Percentiles rank a stretch among this genome's conserved stretches.
These are phyloP conservation scores for Elongisporangium anandrum DNA, from an alignment of 352 stramenopile species.

Conservation along the genomic window DNA sequence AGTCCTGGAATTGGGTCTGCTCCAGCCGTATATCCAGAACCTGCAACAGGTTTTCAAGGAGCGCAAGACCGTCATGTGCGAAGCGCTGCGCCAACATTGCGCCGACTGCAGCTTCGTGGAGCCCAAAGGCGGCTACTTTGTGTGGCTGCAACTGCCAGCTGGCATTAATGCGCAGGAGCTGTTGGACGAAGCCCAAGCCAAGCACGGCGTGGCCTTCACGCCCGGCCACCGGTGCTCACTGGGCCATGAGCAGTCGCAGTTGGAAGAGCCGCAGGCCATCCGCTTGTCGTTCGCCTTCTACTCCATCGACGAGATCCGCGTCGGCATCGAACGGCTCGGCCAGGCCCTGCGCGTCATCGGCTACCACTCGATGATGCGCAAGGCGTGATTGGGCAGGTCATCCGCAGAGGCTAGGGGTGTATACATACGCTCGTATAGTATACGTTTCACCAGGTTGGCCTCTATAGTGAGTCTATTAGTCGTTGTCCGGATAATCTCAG, in stretches of 20 bases:
- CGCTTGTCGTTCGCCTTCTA: slow-evolving; percentile 86
- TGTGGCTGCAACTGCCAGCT: slow-evolving; percentile 65
- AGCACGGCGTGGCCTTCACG: slow-evolving; percentile 74
- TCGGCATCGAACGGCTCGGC: slow-evolving; percentile 52
- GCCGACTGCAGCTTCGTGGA: slow-evolving; percentile 46
- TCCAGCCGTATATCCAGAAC: slow-evolving; percentile 42
- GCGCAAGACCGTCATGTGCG: slow-evolving; percentile 47
- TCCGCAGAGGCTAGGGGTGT: neutral
- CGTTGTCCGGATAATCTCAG: neutral
- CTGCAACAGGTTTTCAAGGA: slow-evolving; percentile 35
- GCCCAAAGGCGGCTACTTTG: slow-evolving; percentile 79
- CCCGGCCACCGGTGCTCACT: slow-evolving; percentile 65
- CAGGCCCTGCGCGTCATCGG: slow-evolving; percentile 22
- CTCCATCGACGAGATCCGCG: slow-evolving; percentile 58
- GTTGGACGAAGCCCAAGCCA: slow-evolving; percentile 32
- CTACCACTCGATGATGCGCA: neutral
- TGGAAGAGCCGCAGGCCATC: slow-evolving; percentile 9
- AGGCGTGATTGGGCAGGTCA: neutral
- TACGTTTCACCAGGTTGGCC: neutral
- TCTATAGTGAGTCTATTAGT: neutral
- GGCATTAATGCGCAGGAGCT: slow-evolving; percentile 45
- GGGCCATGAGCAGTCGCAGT: slow-evolving; percentile 3
- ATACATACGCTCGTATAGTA: neutral
- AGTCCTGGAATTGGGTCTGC: slow-evolving; percentile 57
- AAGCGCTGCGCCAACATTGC: slow-evolving; percentile 34